Conservation (phyloP, 768 basidiomycete species). For the Hysterangium stoloniferum region DNA sequence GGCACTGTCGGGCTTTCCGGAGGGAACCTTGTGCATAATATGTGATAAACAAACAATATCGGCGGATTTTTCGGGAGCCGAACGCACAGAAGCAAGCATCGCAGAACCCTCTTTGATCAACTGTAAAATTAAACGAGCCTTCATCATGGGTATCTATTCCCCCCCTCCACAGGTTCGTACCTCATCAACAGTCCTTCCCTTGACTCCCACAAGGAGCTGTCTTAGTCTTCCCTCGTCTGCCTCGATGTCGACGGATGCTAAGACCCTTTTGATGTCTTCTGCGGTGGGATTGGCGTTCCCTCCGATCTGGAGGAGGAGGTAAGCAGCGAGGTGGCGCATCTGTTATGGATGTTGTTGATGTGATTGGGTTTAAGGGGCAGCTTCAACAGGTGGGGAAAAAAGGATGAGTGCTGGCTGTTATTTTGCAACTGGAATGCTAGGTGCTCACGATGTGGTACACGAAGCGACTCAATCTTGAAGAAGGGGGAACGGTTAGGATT, state of each 20-base stretch:
- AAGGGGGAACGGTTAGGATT: conserved; percentile 93
- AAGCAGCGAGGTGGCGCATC: conserved; percentile 92
- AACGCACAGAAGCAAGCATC: conserved; percentile 88
- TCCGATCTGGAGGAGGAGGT: conserved; percentile 92
- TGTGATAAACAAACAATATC: conserved; percentile 2
- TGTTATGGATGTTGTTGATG: conserved; percentile 2
- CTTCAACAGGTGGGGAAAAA: neutral
- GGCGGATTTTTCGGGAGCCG: neutral
- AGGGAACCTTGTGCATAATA: conserved; percentile 81
- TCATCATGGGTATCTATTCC: too few species aligned
- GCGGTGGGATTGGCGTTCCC: conserved; percentile 86
- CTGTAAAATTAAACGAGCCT: too few species aligned
- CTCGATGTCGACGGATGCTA: conserved; percentile 81
- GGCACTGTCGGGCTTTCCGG: conserved; percentile 58
- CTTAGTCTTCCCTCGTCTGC: conserved; percentile 74
- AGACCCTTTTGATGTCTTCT: conserved; percentile 80
- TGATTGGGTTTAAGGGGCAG: neutral
- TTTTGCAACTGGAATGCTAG: conserved; percentile 22
- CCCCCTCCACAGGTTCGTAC: too few species aligned
- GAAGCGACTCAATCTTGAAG: conserved; percentile 95
- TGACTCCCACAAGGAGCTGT: conserved; percentile 81
- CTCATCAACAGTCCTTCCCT: conserved; percentile 84
- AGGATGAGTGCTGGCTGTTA: conserved; percentile 29
- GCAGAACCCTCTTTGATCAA: conserved; percentile 87
- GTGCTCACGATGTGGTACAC: conserved; percentile 35